These are phyloP conservation scores for Exophiala spinifera DNA, from an alignment of 2,329 filamentous ascomycete genomes.

Conservation along the genomic window DNA sequence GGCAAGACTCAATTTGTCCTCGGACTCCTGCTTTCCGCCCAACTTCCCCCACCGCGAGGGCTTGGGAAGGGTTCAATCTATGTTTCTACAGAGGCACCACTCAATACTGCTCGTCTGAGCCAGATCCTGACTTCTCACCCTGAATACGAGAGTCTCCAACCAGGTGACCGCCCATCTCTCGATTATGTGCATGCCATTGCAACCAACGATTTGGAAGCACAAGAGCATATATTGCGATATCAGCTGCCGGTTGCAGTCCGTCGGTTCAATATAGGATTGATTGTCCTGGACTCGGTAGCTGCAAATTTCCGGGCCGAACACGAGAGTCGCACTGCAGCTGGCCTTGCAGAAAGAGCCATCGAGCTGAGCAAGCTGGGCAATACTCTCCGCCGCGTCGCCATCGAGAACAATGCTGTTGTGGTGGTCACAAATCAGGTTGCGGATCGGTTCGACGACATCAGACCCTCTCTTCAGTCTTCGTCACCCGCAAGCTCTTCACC, in stretches of 20 bases:
- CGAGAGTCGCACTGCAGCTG: slow-evolving; percentile 38
- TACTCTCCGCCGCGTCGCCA: slow-evolving; percentile 72
- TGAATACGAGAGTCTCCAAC: slow-evolving; percentile 48
- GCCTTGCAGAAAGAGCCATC: slow-evolving; percentile 69
- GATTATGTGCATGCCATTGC: slow-evolving; percentile 75
- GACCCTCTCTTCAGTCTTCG: slow-evolving; percentile 9
- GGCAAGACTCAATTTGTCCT: slow-evolving; percentile 95
- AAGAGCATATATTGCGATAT: slow-evolving; percentile 91
- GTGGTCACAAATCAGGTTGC: slow-evolving; percentile 95
- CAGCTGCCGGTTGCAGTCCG: slow-evolving; percentile 83
- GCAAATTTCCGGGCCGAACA: slow-evolving; percentile 93
- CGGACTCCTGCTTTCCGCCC: slow-evolving; percentile 75
- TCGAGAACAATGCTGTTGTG: slow-evolving; percentile 70
- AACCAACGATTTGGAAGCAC: slow-evolving; percentile 85
- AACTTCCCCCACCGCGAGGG: slow-evolving; percentile 72
- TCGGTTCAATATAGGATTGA: slow-evolving; percentile 71
- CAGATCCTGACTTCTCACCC: slow-evolving; percentile 73
- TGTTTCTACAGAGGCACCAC: slow-evolving; percentile 84
- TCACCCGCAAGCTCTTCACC: slow-evolving; percentile 22
- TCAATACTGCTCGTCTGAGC: slow-evolving; percentile 75
- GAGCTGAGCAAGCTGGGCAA: slow-evolving; percentile 74
- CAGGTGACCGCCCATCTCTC: slow-evolving; percentile 58
- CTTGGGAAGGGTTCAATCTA: slow-evolving; percentile 76
- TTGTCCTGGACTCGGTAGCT: slow-evolving; percentile 87
- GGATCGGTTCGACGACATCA: slow-evolving; percentile 65